Evolutionary conservation across 192 early-diverging fungal species (phyloP).

Genomic region (Coemansia sp.): DNA sequence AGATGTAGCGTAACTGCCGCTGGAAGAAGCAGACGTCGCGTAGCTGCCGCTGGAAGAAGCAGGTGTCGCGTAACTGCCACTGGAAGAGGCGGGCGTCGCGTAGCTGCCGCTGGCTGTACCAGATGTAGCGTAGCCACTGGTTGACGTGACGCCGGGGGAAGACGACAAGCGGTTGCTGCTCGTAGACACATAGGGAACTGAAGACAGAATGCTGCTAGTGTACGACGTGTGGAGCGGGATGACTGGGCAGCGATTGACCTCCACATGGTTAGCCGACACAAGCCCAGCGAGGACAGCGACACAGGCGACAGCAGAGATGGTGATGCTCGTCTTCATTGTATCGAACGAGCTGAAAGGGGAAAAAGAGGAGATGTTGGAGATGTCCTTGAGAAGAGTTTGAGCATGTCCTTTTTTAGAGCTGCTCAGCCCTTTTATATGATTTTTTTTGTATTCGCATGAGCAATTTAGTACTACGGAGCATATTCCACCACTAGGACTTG

Average conservation of each 20-base stretch:
- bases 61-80: not conserved
- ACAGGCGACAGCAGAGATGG: not conserved
- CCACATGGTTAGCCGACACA: not conserved
- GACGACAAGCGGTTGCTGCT: not conserved
- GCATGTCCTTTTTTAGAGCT: too few relatives aligned
- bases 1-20: not conserved
- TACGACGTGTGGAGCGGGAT: not conserved
- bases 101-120: not conserved
- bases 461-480: too few relatives aligned
- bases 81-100: not conserved
- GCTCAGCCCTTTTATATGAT: too few relatives aligned
- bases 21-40: not conserved
- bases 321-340: constrained; percentile 1
- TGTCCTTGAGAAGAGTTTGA: too few relatives aligned
- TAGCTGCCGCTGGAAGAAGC: not conserved
- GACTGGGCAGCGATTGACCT: not conserved
- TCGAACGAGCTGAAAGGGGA: not conserved
- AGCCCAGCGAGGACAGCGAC: not conserved
- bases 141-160: not conserved
- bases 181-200: not conserved
- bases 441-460: too few relatives aligned
- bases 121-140: not conserved
- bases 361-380: too few relatives aligned
- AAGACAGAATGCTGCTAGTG: not conserved
- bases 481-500: too few relatives aligned